Percentiles rank a stretch among this genome's conserved stretches.
Evolutionary conservation across 306 rosid species (phyloP).

Genomic region (Cercis canadensis): DNA sequence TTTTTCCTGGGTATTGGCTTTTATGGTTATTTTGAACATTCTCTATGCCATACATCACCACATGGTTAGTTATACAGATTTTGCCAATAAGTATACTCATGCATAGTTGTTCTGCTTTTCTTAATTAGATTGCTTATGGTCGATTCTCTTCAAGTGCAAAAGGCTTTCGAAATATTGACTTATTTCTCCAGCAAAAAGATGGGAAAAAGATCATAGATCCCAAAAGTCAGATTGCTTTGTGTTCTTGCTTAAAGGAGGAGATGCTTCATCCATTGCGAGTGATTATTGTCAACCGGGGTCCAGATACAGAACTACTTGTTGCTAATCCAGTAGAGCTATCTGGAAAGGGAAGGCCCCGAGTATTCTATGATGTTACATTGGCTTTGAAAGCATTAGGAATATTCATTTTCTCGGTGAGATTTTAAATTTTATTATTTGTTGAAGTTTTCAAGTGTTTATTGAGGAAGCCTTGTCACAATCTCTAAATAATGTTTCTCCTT

Average conservation of each 20-base stretch:
- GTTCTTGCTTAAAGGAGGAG: conserved; percentile 72
- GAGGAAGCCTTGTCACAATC: conserved; percentile 16
- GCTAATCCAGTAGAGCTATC: conserved; percentile 85
- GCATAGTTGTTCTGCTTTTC: conserved; percentile 11
- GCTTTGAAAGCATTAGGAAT: conserved; percentile 70
- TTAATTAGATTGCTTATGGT: conserved; percentile 66
- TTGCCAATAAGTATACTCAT: conserved; percentile 15
- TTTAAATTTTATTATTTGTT: conserved; percentile 9
- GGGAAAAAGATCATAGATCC: conserved; percentile 77
- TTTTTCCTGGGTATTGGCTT: no score
- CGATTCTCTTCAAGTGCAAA: conserved; percentile 63
- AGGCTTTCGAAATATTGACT: conserved; percentile 70
- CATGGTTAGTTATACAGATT: neutral
- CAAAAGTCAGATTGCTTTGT: conserved; percentile 61
- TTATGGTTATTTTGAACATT: neutral
- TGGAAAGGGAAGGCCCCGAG: conserved; percentile 91
- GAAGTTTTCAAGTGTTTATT: conserved; percentile 15
- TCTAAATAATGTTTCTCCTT: neutral
- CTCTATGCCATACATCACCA: conserved; percentile 9
- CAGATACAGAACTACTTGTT: conserved; percentile 81
- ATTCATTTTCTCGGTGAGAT: conserved; percentile 70
- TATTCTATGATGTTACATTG: conserved; percentile 78
- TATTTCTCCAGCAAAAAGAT: conserved; percentile 67
- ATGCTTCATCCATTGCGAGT: conserved; percentile 81
- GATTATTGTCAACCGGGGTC: conserved; percentile 72